Percentiles rank a stretch among this genome's conserved stretches.
Evolutionary conservation across 371 early-diverging fungal species (phyloP).

Genomic region (Mortierella sp.): DNA sequence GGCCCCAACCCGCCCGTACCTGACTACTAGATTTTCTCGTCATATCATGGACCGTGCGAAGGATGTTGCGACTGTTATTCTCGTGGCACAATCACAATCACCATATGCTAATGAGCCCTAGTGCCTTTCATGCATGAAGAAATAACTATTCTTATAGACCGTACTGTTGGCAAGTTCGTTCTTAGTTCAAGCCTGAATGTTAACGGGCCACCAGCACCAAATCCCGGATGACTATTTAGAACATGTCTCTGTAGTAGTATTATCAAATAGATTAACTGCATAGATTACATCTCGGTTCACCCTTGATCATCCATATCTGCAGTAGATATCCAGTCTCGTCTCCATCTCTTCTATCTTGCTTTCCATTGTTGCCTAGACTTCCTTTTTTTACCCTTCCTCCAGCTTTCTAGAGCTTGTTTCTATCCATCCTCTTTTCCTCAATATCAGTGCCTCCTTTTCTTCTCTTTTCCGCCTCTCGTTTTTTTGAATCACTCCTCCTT

Average conservation of each 20-base stretch:
- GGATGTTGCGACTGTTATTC: background rate
- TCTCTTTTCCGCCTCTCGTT: background rate
- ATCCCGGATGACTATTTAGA: background rate
- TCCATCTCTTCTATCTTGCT: background rate
- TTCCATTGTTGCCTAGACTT: constrained; percentile 5
- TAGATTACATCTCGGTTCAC: background rate
- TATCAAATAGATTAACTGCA: background rate
- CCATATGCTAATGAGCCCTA: constrained; percentile 1
- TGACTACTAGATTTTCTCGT: background rate
- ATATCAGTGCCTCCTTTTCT: background rate
- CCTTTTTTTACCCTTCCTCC: background rate
- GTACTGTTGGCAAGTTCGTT: background rate
- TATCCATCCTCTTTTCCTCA: background rate
- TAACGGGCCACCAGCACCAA: background rate
- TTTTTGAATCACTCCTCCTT: background rate
- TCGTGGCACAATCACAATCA: background rate
- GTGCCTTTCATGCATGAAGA: background rate
- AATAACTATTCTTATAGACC: background rate
- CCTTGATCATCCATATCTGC: background rate
- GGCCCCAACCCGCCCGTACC: background rate
- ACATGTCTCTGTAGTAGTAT: background rate
- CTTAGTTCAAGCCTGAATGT: background rate
- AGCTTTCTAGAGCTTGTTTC: background rate
- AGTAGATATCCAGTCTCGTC: background rate
- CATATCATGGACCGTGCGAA: background rate